Percentiles rank a stretch among this genome's conserved stretches.
These are phyloP conservation scores for Massariosphaeria phaeospora DNA, from an alignment of 495 filamentous ascomycete genomes.

Conservation along the genomic window DNA sequence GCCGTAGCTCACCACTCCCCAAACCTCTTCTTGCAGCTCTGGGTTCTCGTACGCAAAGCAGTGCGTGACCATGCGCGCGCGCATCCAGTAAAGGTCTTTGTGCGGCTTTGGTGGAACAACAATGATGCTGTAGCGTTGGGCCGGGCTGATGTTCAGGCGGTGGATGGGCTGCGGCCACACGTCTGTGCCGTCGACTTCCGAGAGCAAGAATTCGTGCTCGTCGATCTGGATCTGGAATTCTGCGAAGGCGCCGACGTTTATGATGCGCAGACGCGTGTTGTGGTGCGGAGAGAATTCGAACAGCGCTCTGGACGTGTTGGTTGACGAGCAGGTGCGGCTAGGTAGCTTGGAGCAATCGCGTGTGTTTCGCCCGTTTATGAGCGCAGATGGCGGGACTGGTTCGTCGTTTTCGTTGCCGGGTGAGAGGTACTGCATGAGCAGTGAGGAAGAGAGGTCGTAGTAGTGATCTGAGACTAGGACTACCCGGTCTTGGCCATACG, in stretches of 20 bases:
- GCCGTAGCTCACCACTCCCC: slow-evolving; percentile 31
- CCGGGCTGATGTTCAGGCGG: slow-evolving; percentile 36
- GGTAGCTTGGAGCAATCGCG: slow-evolving; percentile 48
- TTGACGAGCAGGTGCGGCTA: slow-evolving; percentile 42
- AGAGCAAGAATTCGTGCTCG: slow-evolving; percentile 29
- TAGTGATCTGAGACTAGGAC: slow-evolving; percentile 57
- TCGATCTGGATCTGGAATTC: slow-evolving; percentile 32
- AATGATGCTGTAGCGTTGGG: slow-evolving; percentile 40
- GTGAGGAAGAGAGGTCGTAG: slow-evolving; percentile 48
- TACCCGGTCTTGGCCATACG: slow-evolving; percentile 50
- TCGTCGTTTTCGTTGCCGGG: slow-evolving; percentile 47
- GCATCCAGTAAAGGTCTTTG: slow-evolving; percentile 51
- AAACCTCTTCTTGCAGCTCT: slow-evolving; percentile 34
- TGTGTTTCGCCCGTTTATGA: slow-evolving; percentile 58
- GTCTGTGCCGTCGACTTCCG: slow-evolving; percentile 31
- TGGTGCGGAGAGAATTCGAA: slow-evolving; percentile 31
- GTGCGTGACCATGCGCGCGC: slow-evolving; percentile 52
- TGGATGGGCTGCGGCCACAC: slow-evolving; percentile 30
- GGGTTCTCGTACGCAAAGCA: slow-evolving; percentile 49
- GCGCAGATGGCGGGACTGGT: slow-evolving; percentile 35
- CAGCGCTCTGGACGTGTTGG: slow-evolving; percentile 17
- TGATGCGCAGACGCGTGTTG: slow-evolving; percentile 36
- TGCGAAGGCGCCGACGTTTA: slow-evolving; percentile 35
- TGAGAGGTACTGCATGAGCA: slow-evolving; percentile 49
- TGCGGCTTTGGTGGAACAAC: slow-evolving; percentile 30